Base-by-base conservation (phyloP, 2,329 filamentous ascomycete species). In the Colletotrichum lini region DNA sequence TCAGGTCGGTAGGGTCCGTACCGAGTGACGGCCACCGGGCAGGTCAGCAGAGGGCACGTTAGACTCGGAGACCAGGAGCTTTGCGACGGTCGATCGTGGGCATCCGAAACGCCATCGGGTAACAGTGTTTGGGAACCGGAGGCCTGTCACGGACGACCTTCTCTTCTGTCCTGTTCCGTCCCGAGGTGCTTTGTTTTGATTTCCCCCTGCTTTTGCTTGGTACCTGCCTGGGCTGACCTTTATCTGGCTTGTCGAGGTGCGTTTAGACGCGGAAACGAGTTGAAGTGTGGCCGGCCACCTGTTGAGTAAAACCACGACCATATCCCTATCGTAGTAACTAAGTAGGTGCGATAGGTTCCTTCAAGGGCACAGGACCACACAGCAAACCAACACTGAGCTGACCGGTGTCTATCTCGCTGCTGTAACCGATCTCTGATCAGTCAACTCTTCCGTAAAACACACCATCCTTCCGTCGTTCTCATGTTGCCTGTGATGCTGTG, bases 101-200 rank as follows among this genome's bases (percentile, higher is more conserved):
- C 63, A 70, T 67, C 62, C 67, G 68, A 70, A 70, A 70, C 68
- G 45, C 68, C 35, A 57, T 67, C 26, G 57, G 52, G 64, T 38
- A 62, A 70, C 63, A 62, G 57, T 26, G 64, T 67, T 61, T 58
- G 54, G 52, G 40, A 57, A 57, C 63, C 26, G 44, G 57, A 30
- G 42, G 67, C 67, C 64, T 59, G 60, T 52, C 53, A 38, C 44
- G 15, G 35, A 2, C n/a, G 15, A 8, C 35, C 35, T 38, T 38
- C 35, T 42, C 10, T 18, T 35, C 23, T 56, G 16, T 42, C 59
- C 35, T 21, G 18, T 49, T 18, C 30, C 44, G 16, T 13, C 26
- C 13, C n/a, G 18, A 18, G 26, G 10, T 61, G 59, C 44, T 61
- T 42, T 61, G 59, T 50, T 50, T 50, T 50, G 45, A 26, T 49